A percentile compares a stretch with the other conserved stretches of the same genome.
These are phyloP conservation scores for Pelargonium citronellum DNA, from an alignment of 441 rosid species.

Conservation along the genomic window DNA sequence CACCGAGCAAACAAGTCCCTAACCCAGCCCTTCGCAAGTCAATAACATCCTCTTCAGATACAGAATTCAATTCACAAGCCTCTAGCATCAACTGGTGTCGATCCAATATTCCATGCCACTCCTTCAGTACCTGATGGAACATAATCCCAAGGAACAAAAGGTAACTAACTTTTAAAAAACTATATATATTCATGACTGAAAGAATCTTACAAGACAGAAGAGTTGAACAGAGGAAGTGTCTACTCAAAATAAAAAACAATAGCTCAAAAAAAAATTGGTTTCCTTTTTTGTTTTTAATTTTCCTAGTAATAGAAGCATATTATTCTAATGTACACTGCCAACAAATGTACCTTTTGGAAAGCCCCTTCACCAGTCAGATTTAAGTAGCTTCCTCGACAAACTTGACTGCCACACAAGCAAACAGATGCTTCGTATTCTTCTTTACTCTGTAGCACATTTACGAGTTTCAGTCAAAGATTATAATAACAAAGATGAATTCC, in stretches of 20 bases:
- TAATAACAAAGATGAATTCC: constrained; percentile 2
- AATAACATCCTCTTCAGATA: constrained; percentile 91
- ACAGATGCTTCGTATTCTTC: constrained; percentile 99
- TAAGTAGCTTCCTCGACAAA: constrained; percentile 98
- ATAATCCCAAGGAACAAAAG: constrained; percentile 8
- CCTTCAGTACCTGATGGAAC: constrained; percentile 64
- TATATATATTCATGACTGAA: constrained; percentile 9
- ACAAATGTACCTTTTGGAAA: constrained; percentile 67
- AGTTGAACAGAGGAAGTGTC: neutral
- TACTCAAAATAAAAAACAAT: neutral
- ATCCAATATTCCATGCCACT: constrained; percentile 87
- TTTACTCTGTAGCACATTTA: constrained; percentile 62
- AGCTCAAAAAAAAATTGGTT: neutral
- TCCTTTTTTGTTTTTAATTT: neutral
- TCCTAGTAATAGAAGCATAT: neutral
- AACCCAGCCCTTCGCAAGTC: constrained; percentile 97
- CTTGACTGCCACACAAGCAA: constrained; percentile 99
- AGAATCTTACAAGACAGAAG: neutral
- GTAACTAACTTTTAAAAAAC: constrained; percentile 12
- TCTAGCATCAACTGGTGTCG: constrained; percentile 84
- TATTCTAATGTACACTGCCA: neutral
- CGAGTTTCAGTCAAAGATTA: constrained; percentile 23
- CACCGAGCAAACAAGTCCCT: constrained; percentile 97
- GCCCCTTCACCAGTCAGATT: constrained; percentile 99
- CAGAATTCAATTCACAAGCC: constrained; percentile 79